Evolutionary conservation across 73 alveolate species (phyloP).

Genomic region (Tetrahymena borealis): DNA sequence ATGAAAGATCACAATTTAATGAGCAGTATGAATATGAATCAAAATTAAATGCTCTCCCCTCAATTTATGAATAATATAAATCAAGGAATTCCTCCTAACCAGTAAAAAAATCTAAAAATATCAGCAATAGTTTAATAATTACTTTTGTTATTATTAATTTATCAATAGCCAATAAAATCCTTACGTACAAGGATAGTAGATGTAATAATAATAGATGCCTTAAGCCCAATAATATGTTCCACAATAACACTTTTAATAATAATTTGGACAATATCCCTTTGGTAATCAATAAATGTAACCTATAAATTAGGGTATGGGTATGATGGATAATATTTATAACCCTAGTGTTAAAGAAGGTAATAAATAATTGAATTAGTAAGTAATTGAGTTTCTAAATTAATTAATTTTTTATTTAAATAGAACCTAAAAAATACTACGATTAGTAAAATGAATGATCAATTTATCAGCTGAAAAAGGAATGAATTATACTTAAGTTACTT

Average conservation of each 20-base stretch:
- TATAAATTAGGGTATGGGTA: not conserved
- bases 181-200: not conserved
- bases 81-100: not conserved
- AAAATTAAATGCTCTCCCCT: not conserved
- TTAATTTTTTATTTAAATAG: no score
- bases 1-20: not conserved
- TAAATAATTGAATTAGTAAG: no score
- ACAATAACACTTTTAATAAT: not conserved
- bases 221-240: not conserved
- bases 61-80: not conserved
- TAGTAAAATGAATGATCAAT: not conserved
- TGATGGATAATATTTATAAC: not conserved
- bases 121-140: not conserved
- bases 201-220: not conserved
- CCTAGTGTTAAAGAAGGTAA: not conserved
- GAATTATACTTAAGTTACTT: no score
- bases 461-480: no score
- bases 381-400: no score
- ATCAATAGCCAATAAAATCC: not conserved
- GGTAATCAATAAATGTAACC: not conserved
- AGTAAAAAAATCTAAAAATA: not conserved
- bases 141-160: no score
- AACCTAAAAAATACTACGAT: not conserved
- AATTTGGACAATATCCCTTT: not conserved
- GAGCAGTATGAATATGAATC: not conserved